Evolutionary conservation across 306 rosid genomes (phyloP).

Genomic region (Argentina anserina): DNA sequence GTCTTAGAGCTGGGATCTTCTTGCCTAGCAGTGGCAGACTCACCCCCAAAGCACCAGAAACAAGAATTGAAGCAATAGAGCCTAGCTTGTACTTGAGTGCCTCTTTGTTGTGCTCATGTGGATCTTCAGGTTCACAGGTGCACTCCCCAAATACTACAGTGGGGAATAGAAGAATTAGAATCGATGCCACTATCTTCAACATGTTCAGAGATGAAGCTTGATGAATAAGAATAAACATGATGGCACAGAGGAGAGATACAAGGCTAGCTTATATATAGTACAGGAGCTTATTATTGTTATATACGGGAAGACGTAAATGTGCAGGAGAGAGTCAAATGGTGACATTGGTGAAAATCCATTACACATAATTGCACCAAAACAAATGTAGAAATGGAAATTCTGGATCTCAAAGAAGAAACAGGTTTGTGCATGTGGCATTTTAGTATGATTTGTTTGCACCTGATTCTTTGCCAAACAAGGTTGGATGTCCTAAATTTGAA

Average conservation of each 20-base stretch:
- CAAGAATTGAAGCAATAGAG: conserved; percentile 56
- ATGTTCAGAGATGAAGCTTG: conserved; percentile 16
- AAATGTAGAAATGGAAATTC: background rate
- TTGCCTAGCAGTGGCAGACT: conserved; percentile 54
- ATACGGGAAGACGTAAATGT: background rate
- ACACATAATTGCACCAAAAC: background rate
- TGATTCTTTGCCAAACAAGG: too few relatives aligned
- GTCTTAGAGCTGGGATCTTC: conserved; percentile 43
- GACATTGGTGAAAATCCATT: background rate
- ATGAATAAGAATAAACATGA: conserved; percentile 11
- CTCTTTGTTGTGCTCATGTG: conserved; percentile 14
- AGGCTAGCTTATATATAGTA: background rate
- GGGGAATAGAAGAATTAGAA: conserved; percentile 27
- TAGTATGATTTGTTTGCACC: too few relatives aligned
- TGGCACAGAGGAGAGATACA: background rate
- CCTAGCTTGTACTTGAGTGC: conserved; percentile 49
- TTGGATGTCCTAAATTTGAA: background rate
- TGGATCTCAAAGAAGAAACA: background rate
- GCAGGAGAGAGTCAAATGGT: background rate
- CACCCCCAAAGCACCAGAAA: conserved; percentile 66
- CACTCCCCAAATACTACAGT: conserved; percentile 27
- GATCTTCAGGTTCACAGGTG: conserved; percentile 26
- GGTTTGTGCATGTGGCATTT: background rate
- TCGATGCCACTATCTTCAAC: conserved; percentile 19
- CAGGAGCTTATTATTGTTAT: background rate